Evolutionary conservation across 805 yeast genomes (phyloP).

Genomic region (Huiozyma sinensis): DNA sequence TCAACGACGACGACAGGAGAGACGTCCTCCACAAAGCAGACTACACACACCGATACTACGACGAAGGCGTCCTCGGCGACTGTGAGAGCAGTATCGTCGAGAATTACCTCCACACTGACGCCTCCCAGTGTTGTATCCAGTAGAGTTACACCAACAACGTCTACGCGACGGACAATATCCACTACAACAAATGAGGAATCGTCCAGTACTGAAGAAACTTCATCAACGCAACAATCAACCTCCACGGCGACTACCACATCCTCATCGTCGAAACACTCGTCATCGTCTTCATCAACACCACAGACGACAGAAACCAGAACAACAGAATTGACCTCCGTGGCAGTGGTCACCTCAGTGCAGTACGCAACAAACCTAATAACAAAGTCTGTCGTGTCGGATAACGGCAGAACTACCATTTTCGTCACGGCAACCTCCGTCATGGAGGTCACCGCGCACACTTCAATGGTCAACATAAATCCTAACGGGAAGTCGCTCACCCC

Average conservation of each 20-base stretch:
- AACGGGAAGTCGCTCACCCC: constrained; percentile 3
- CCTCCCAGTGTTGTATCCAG: not conserved
- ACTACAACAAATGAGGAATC: not conserved
- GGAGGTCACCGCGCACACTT: constrained; percentile 8
- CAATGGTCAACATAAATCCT: not conserved
- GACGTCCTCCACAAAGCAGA: not conserved
- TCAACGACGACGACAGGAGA: constrained; percentile 2
- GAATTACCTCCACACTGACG: not conserved
- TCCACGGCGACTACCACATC: not conserved
- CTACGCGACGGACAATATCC: not conserved
- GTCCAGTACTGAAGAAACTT: not conserved
- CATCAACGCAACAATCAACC: not conserved
- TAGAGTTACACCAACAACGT: not conserved
- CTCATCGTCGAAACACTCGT: constrained; percentile 8
- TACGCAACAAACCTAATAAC: constrained; percentile 18
- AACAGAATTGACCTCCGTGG: constrained; percentile 1
- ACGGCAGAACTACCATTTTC: constrained; percentile 13
- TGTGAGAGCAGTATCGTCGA: not conserved
- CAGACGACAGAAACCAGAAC: not conserved
- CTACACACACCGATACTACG: not conserved
- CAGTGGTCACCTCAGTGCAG: constrained; percentile 13
- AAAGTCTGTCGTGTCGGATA: constrained; percentile 16
- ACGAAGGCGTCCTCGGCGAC: not conserved
- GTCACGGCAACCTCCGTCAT: constrained; percentile 23
- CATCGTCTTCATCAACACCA: not conserved